Evolutionary conservation across 2,329 filamentous ascomycete genomes (phyloP).

Genomic region (Penicillium sclerotigenum): DNA sequence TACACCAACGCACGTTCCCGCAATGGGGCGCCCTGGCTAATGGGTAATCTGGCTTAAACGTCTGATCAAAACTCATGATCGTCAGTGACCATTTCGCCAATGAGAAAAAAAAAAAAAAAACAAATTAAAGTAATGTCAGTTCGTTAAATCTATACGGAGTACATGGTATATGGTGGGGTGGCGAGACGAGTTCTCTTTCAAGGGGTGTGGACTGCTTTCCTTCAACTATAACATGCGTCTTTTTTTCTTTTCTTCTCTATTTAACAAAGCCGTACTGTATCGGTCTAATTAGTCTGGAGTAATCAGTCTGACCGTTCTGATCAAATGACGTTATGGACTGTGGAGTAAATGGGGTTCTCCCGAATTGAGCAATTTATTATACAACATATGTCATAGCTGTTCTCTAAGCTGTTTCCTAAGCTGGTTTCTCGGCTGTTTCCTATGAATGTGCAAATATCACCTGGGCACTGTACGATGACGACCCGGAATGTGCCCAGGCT

Average conservation of each 20-base stretch:
- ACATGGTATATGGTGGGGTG: constrained; percentile 17
- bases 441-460: no score
- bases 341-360: neutral
- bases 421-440: no score
- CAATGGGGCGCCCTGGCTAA: neutral
- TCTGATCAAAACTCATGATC: constrained; percentile 2
- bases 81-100: constrained; percentile 1
- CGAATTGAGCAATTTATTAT: constrained; percentile 4
- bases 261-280: neutral
- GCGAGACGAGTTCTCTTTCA: neutral
- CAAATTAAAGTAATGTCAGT: neutral
- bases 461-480: neutral
- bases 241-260: no score
- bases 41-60: neutral
- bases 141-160: neutral
- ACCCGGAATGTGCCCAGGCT: neutral
- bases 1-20: neutral
- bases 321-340: neutral
- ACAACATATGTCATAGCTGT: no score
- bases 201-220: no score
- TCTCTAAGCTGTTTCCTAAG: no score
- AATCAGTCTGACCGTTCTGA: neutral
- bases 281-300: neutral
- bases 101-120: neutral
- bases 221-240: no score